phyloP scores from a whole-genome alignment of 192 early-diverging fungal species.

The Rhizoclosmatium sp. region DNA sequence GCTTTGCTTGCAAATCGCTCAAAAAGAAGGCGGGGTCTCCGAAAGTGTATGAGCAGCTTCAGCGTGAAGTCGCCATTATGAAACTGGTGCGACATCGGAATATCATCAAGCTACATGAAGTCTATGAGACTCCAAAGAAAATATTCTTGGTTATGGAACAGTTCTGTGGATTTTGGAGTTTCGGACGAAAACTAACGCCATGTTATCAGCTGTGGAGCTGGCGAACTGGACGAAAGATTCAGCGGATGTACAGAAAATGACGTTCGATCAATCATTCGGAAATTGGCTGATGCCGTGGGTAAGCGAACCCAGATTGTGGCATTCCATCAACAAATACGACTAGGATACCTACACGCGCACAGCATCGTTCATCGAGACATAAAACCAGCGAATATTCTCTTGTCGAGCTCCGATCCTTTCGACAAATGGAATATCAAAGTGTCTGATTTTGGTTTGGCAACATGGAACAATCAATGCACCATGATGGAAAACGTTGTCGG shows the following conservation, averaged over 20 bases:
- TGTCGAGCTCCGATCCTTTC: slow-evolving; percentile 48
- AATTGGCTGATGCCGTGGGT: slow-evolving; percentile 41
- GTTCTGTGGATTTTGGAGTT: slow-evolving; percentile 29
- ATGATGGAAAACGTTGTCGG: slow-evolving; percentile 56
- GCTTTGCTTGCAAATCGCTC: slow-evolving; percentile 61
- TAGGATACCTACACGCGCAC: slow-evolving; percentile 30
- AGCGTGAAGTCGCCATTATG: slow-evolving; percentile 61
- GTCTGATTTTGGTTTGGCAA: slow-evolving; percentile 59
- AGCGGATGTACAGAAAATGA: slow-evolving; percentile 40
- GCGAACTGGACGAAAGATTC: slow-evolving; percentile 46
- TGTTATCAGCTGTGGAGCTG: slow-evolving; percentile 41
- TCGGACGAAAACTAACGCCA: neutral
- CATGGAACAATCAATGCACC: slow-evolving; percentile 48
- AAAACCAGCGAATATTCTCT: slow-evolving; percentile 82
- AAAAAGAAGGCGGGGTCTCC: slow-evolving; percentile 50
- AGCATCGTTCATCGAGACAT: slow-evolving; percentile 73
- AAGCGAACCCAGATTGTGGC: neutral
- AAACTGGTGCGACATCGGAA: slow-evolving; percentile 55
- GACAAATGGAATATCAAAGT: slow-evolving; percentile 58
- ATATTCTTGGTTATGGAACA: slow-evolving; percentile 63
- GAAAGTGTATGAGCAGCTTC: slow-evolving; percentile 53
- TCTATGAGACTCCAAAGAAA: slow-evolving; percentile 59
- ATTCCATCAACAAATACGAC: slow-evolving; percentile 5
- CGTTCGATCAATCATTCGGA: slow-evolving; percentile 32
- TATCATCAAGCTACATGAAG: slow-evolving; percentile 54